These are phyloP conservation scores for Fusarium abutilonis DNA, from an alignment of 2,329 filamentous ascomycete genomes.

Conservation along the genomic window DNA sequence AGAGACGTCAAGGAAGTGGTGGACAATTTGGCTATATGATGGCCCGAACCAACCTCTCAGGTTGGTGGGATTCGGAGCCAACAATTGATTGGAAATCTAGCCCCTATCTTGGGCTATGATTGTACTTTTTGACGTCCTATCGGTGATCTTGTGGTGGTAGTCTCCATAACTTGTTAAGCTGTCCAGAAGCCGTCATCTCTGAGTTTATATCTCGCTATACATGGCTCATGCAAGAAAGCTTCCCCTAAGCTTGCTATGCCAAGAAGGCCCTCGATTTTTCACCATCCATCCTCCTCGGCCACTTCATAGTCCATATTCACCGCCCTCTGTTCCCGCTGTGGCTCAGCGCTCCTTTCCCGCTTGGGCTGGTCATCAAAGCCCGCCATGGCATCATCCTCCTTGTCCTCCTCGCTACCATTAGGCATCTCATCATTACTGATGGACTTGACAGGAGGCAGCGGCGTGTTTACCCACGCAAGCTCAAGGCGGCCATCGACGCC, in stretches of 20 bases:
- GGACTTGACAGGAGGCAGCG: conserved; percentile 41
- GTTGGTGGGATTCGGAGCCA: conserved; percentile 10
- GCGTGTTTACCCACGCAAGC: conserved; percentile 66
- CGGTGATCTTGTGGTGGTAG: not conserved
- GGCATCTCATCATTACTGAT: conserved; percentile 19
- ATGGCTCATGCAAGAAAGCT: not conserved
- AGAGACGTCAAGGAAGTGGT: conserved; percentile 1
- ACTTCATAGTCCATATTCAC: conserved; percentile 65
- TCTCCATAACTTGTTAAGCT: conserved; percentile 3
- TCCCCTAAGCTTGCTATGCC: not conserved
- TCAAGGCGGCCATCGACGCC: conserved; percentile 71
- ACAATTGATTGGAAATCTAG: conserved; percentile 33
- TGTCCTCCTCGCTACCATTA: conserved; percentile 14
- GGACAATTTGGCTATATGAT: conserved; percentile 9
- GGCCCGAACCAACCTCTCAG: conserved; percentile 1
- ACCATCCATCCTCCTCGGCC: conserved; percentile 62
- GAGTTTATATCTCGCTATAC: not conserved
- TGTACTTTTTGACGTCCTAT: conserved; percentile 2
- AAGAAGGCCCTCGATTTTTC: conserved; percentile 24
- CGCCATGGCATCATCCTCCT: conserved; percentile 44
- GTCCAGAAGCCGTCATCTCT: not conserved
- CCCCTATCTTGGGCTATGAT: conserved; percentile 30
- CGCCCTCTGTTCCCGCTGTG: conserved; percentile 46
- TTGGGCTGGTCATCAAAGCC: conserved; percentile 36
- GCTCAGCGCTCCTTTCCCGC: conserved; percentile 24